Evolutionary conservation across 305 asterid species (phyloP), one percentile per base, ranked within the genome.

Genomic region (Caryopteris hybrid): DNA sequence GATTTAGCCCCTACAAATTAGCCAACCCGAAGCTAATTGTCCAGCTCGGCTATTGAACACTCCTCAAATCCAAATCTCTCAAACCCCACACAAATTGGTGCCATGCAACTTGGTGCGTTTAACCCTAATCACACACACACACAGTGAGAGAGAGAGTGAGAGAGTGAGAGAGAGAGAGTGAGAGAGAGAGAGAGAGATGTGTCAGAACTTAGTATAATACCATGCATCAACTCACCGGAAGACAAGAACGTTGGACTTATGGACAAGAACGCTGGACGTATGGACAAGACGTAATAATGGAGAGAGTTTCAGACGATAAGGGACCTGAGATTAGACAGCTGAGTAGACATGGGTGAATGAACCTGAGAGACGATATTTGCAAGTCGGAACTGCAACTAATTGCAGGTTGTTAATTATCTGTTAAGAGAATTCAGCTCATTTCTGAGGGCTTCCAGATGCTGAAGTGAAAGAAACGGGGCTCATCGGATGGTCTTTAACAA

Each of bases 401-500:
- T 31, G 33, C 36, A 31, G n/a, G 0, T 8, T 31, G 36, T 31
- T 31, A 25, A 25, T 25, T 25, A 4, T 4, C 2, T 25, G 31
- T 25, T 25, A 25, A 25, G 31, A 25, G 31, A n/a, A n/a, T 31
- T 38, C 57, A 6, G 57, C 57, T 80, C 69, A 80, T 71, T 73
- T 80, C 27, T 76, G 75, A 20, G 80, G 55, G 76, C 62, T 78
- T 34, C 55, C 83, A 21, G 85, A 70, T 36, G 81, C 76, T 13
- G 96, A 88, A 52, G 87, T 66, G 79, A 94, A 94, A 42, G 95
- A 84, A 27, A 85, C 97, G 0, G 96, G 84, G 55, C 43, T 64
- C 78, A 85, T 71, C 4, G 92, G 92, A 50, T 86, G 86, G 80
- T 91, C 96, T 78, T 82, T 86, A n/a, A 94, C 99, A 18, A 82